phyloP scores from a whole-genome alignment of 768 basidiomycete genomes.

The Cytidiella melzeri region DNA sequence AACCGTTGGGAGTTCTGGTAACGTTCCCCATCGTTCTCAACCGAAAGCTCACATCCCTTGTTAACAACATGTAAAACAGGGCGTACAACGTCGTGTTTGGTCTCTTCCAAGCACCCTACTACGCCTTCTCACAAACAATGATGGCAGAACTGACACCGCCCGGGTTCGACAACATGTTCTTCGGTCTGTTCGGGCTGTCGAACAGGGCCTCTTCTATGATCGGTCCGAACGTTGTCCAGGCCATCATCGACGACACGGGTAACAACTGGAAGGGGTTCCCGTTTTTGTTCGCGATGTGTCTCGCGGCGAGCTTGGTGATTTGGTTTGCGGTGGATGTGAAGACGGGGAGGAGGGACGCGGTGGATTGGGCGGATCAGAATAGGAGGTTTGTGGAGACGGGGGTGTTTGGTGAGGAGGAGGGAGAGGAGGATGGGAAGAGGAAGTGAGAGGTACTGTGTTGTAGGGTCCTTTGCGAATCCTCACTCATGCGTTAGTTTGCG shows the following conservation, averaged over 20 bases:
- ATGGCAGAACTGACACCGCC: slow-evolving; percentile 87
- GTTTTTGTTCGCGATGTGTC: slow-evolving; percentile 72
- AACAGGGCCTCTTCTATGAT: slow-evolving; percentile 85
- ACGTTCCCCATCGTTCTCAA: too few species aligned
- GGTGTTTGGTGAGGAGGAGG: slow-evolving; percentile 15
- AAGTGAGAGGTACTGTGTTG: slow-evolving; percentile 6
- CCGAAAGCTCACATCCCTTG: too few species aligned
- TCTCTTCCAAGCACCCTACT: slow-evolving; percentile 82
- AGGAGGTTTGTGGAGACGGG: slow-evolving; percentile 21
- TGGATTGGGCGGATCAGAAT: slow-evolving; percentile 31
- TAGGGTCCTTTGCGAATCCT: too few species aligned
- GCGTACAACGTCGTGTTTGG: slow-evolving; percentile 78
- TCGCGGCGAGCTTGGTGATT: slow-evolving; percentile 60
- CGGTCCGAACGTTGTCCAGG: slow-evolving; percentile 81
- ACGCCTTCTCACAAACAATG: slow-evolving; percentile 81
- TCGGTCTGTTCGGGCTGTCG: slow-evolving; percentile 79
- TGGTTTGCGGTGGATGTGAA: slow-evolving; percentile 54
- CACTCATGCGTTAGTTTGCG: too few species aligned
- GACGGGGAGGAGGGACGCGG: slow-evolving; percentile 33
- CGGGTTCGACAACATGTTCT: slow-evolving; percentile 88
- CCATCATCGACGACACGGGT: slow-evolving; percentile 66
- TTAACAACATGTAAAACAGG: too few species aligned
- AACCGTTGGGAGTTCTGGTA: slow-evolving; percentile 87
- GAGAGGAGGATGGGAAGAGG: slow-evolving; percentile 13
- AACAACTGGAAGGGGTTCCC: slow-evolving; percentile 83